Evolutionary conservation across 2,329 filamentous ascomycete genomes (phyloP), one percentile per base, ranked within the genome.

Genomic region (Aspergillus sp.): DNA sequence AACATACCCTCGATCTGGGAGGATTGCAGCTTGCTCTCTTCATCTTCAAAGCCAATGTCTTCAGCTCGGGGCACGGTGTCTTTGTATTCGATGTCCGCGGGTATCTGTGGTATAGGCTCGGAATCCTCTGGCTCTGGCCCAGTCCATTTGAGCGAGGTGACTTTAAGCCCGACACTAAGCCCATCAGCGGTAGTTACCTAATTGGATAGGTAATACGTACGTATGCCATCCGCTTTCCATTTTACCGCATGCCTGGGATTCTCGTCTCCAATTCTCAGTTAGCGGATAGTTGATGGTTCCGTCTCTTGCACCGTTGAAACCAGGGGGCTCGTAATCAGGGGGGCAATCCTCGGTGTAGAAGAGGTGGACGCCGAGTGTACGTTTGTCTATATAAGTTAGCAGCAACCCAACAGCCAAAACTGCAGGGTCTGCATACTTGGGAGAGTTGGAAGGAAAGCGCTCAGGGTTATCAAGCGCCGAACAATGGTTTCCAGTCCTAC

Each of bases 311-410:
- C 62, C 60, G 9, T 66, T 64, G 48, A 80, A 81, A 3, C 77
- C 78, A n/a, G 66, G 66, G 17, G 78, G 75, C 47, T 77, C 69
- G 61, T 79, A 79, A 2, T 70, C 66, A 27, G 61, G 50, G 8
- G 74, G 70, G 51, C 72, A 75, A 15, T 74, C 66, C n/a, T 77
- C 69, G 3, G 70, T 76, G 62, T 80, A 81, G 54, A 77, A 73
- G 3, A 82, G 67, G 50, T 77, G 73, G 61, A 82, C 73, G 9
- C 73, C 76, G 11, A 82, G 60, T 51, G 69, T 76, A 35, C 78
- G 70, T 49, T 71, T 70, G 40, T 66, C 75, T 77, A 59, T 14
- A 45, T 45, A 44, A 11, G 41, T 27, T 15, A 39, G 55, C 41
- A 17, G 17, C 12, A 21, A 17, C 21, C 15, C 25, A n/a, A 17